Percentiles rank a stretch among this genome's conserved stretches.
Conservation (phyloP, 306 rosid genomes). For the Prunus fruticosa region DNA sequence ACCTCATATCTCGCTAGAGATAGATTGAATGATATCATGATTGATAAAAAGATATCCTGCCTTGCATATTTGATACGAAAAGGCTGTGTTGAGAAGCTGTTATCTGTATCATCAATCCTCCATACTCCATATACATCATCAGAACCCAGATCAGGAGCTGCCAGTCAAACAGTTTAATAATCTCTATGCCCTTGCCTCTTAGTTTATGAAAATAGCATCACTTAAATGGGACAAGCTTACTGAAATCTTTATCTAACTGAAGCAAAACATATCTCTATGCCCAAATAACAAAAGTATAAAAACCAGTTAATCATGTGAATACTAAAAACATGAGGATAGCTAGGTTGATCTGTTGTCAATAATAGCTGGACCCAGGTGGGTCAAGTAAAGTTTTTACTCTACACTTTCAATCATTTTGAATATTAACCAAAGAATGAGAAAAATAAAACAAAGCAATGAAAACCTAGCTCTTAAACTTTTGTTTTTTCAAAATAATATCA, state of each 20-base stretch:
- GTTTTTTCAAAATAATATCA: not conserved
- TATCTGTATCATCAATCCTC: slow-evolving; percentile 84
- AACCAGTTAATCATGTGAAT: not conserved
- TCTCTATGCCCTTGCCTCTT: slow-evolving; percentile 12
- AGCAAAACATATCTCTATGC: not conserved
- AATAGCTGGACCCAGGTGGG: not conserved
- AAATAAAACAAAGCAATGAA: not conserved
- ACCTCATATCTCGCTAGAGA: slow-evolving; percentile 60
- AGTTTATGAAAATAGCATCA: slow-evolving; percentile 6
- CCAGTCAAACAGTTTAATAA: slow-evolving; percentile 26
- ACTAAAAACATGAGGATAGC: not conserved
- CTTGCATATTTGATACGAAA: slow-evolving; percentile 86
- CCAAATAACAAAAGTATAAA: not conserved
- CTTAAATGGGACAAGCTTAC: slow-evolving; percentile 5
- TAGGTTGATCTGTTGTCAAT: not conserved
- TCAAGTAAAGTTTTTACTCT: not conserved
- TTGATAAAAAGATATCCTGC: slow-evolving; percentile 75
- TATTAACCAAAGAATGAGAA: not conserved
- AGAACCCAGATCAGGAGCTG: slow-evolving; percentile 69
- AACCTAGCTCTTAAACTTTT: not conserved
- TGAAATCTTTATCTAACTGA: not conserved
- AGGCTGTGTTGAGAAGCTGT: slow-evolving; percentile 89
- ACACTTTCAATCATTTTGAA: not conserved
- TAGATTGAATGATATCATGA: slow-evolving; percentile 78
- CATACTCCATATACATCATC: slow-evolving; percentile 73